Evolutionary conservation across 169 alveolate genomes (phyloP).

Genomic region (Perkinsus chesapeaki): DNA sequence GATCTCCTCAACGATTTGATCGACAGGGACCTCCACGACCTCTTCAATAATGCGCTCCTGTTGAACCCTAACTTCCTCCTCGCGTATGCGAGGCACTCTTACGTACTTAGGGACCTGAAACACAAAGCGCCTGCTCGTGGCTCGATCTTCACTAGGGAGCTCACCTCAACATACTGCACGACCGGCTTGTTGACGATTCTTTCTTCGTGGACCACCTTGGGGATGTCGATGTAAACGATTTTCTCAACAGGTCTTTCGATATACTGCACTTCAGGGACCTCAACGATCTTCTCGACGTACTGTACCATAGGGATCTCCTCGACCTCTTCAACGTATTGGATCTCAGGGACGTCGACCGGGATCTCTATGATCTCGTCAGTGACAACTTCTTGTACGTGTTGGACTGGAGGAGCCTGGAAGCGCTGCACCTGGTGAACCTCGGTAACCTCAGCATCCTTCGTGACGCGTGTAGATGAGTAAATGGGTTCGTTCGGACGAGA

Average conservation of each 20-base stretch:
- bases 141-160: not conserved
- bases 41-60: not conserved
- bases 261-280: conserved; percentile 59
- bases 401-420: not conserved
- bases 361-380: not conserved
- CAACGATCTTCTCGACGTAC: conserved; percentile 51
- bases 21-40: not conserved
- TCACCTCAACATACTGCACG: not conserved
- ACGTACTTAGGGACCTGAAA: not conserved
- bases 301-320: not conserved
- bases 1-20: not conserved
- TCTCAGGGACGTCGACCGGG: not conserved
- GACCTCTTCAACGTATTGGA: not conserved
- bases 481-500: not conserved
- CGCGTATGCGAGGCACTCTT: not conserved
- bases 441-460: not conserved
- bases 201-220: conserved; percentile 12
- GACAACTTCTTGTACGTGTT: not conserved
- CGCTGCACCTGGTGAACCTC: not conserved
- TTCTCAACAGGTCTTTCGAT: conserved; percentile 46
- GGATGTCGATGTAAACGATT: conserved; percentile 58
- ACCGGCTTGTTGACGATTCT: not conserved
- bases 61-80: not conserved
- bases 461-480: not conserved
- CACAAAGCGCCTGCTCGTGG: not conserved